Base-by-base conservation (phyloP, 805 yeast species). In the Candida sphagnicola region DNA sequence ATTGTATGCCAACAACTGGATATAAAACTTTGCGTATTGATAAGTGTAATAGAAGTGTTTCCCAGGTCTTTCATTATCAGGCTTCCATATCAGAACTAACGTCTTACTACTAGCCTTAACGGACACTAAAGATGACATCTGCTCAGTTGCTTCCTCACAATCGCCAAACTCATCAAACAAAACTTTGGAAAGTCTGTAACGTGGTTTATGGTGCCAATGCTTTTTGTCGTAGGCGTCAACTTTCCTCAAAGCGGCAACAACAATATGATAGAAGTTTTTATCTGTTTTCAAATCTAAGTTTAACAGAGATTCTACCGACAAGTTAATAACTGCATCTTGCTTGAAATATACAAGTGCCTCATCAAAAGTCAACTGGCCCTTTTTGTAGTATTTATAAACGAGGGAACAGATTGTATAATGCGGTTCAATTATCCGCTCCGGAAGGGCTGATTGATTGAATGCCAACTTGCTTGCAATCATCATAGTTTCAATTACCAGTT, bases 161-260 rank as follows among this genome's bases (percentile, higher is more conserved):
- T 85, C 79, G 1, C 69, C 58, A 28, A 77, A 69, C 3, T 79
- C 82, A 2, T 78, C 77, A 37, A 63, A 72, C 13, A 68, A 60
- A 8, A 90, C 78, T 38, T 62, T 69, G 0, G 97, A 88, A 12
- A 85, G 64, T 44, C 89, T 67, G 52, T 74, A 89, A 2, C 77
- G 70, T 1, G 97, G 95, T 38, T 85, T 75, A 54, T 93, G 98
- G 38, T 89, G 95, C 97, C 97, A 89, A 38, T 80, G 85, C 54
- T 81, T 85, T 54, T 84, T 89, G 55, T 91, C 98, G 8, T 75
- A 60, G 0, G 64, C 36, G 13, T 73, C 58, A 2, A 87, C 53
- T 40, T 65, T 74, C 28, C 61, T 62, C 29, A 87, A 56, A 5
- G 77, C 57, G 0, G 53, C 54, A 1, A 82, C 61, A 3, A 82